Evolutionary conservation across 495 filamentous ascomycete genomes (phyloP).

Genomic region (Penicillium crystallinum): DNA sequence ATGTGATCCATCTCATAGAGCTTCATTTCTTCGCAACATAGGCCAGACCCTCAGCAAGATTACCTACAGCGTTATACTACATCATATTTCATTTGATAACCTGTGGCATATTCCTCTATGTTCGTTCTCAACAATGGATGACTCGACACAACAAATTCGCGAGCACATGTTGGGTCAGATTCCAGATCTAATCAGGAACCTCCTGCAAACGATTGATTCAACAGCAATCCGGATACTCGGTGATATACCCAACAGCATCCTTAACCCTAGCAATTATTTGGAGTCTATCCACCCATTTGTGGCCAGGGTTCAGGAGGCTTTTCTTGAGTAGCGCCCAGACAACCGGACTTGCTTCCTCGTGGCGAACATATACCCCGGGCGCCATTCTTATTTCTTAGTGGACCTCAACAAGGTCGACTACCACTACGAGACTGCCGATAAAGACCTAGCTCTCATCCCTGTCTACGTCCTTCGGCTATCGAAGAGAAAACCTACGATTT

Average conservation of each 20-base stretch:
- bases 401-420: constrained; percentile 16
- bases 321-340: not conserved
- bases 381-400: constrained; percentile 11
- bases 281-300: constrained; percentile 10
- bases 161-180: constrained; percentile 1
- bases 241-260: constrained; percentile 13
- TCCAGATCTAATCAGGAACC: not conserved
- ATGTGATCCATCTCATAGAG: too few species aligned
- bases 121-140: too few species aligned
- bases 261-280: constrained; percentile 6
- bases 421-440: constrained; percentile 16
- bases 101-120: too few species aligned
- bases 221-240: constrained; percentile 10
- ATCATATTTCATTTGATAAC: too few species aligned
- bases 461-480: constrained; percentile 15
- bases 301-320: constrained; percentile 1
- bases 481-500: constrained; percentile 1
- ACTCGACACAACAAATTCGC: not conserved
- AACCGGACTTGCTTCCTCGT: constrained; percentile 9
- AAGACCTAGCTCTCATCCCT: constrained; percentile 1
- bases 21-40: too few species aligned
- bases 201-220: not conserved
- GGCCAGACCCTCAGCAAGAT: too few species aligned
- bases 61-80: too few species aligned
- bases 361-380: constrained; percentile 2